Base-by-base conservation (phyloP, 352 stramenopile species). In the Thraustochytrium sp. region DNA sequence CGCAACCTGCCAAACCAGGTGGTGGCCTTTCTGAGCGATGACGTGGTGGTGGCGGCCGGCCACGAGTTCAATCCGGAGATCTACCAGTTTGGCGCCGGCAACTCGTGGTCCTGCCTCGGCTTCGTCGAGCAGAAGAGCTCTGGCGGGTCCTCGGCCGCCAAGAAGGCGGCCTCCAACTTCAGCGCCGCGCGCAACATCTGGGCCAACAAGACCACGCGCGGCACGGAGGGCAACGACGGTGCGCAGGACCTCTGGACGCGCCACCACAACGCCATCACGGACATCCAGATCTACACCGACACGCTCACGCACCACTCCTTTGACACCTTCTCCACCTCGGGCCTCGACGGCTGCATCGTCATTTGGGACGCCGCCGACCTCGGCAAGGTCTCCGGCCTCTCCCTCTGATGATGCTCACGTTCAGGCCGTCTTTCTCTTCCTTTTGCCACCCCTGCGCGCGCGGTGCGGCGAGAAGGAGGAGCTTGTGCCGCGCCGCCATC, bases 51-150 rank as follows among this genome's bases (percentile, higher is more conserved):
- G 23, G 94, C 92, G 16, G 92, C 88, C 23, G 94, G 94, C 36
- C 92, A 96, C 86, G 93, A 97, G 83, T 97, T 97, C 82, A 97
- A 97, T 86, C 90, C 94, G 26, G 82, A 96, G 53, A 82, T 97
- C 34, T 97, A 97, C 82, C 26, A 89, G 56, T 26, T 72, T 48
- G 40, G 78, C 85, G 9, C 90, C 63, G 34, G 77, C 61, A n/a
- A 85, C 37, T 23, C 62, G 21, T 82, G 18, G 5, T 18, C 38
- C 37, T 86, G 85, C 48, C 26, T 55, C 0, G 73, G 31, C 34
- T 82, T 73, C 42, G 44, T 85, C 16, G 82, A 86, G 38, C 34
- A 76, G 51, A 86, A 86, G 76, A 21, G 37, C 9, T 53, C 55
- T 11, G 56, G 75, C 62, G 63, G 5, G 36, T 13, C 76, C 11